Conservation (phyloP, 768 basidiomycete species). For the Leccinum subgranulosum region DNA sequence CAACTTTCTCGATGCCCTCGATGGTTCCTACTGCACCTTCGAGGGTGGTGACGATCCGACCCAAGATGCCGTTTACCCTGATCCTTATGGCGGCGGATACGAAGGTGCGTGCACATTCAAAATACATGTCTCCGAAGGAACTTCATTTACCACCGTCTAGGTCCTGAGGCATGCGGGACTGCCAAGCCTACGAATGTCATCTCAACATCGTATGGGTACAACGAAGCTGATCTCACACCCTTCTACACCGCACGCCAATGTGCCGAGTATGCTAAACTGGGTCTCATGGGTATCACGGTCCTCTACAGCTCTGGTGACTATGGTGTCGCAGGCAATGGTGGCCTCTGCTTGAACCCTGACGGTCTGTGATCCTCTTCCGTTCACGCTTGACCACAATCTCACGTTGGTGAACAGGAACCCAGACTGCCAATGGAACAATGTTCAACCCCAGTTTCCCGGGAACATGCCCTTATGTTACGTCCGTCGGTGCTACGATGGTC, state of each 20-base stretch:
- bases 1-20: conserved; percentile 36
- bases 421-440: conserved; percentile 20
- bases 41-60: conserved; percentile 34
- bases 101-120: conserved; percentile 8
- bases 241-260: conserved; percentile 41
- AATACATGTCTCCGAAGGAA: background rate
- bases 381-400: background rate
- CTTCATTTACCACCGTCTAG: background rate
- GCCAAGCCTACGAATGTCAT: conserved; percentile 35
- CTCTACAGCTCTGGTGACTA: conserved; percentile 44
- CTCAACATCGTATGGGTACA: conserved; percentile 39
- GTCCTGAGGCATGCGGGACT: conserved; percentile 38
- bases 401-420: conserved; percentile 21
- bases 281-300: conserved; percentile 39
- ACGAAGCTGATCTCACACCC: conserved; percentile 36
- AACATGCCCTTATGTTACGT: conserved; percentile 44
- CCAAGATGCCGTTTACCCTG: conserved; percentile 27
- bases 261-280: conserved; percentile 45
- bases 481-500: conserved; percentile 47
- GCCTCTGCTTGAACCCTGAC: conserved; percentile 30
- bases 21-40: conserved; percentile 32
- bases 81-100: conserved; percentile 21
- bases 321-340: conserved; percentile 38
- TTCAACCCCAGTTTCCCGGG: conserved; percentile 45
- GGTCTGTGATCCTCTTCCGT: conserved; percentile 14